These are phyloP conservation scores for Phoenix roebelenii DNA, from an alignment of 176 grass and related monocot genomes.

Conservation along the genomic window DNA sequence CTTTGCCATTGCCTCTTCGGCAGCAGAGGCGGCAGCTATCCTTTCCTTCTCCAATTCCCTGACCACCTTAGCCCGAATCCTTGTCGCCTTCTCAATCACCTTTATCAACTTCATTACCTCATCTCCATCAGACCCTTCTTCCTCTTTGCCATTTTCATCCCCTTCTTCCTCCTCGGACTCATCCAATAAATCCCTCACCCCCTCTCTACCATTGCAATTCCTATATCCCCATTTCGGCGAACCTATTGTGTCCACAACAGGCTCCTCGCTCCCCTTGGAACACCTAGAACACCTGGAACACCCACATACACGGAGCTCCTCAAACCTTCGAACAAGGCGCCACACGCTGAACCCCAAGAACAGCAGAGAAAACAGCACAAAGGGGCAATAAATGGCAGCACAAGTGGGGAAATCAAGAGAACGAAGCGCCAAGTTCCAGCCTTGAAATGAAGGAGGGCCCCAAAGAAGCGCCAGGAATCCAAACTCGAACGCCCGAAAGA, in stretches of 20 bases:
- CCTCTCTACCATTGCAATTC: conserved; percentile 6
- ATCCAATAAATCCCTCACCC: conserved; percentile 13
- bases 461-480: conserved; percentile 37
- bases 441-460: conserved; percentile 7
- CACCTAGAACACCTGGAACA: no score
- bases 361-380: conserved; percentile 23
- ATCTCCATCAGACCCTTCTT: conserved; percentile 5
- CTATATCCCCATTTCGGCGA: background rate
- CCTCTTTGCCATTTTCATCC: conserved; percentile 13
- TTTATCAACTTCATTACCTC: conserved; percentile 36
- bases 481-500: conserved; percentile 36
- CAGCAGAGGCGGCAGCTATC: conserved; percentile 41
- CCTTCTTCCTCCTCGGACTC: conserved; percentile 28
- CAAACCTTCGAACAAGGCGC: conserved; percentile 32
- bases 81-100: no score
- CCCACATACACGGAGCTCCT: conserved; percentile 9
- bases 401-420: conserved; percentile 2
- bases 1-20: conserved; percentile 72
- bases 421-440: conserved; percentile 22
- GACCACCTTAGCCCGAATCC: conserved; percentile 23
- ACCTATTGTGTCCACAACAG: background rate
- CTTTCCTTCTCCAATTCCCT: conserved; percentile 65
- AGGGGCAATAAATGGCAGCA: conserved; percentile 1
- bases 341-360: conserved; percentile 23
- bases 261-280: background rate